Conservation (phyloP, 1,139 yeast genomes). For the Candida anutae region DNA sequence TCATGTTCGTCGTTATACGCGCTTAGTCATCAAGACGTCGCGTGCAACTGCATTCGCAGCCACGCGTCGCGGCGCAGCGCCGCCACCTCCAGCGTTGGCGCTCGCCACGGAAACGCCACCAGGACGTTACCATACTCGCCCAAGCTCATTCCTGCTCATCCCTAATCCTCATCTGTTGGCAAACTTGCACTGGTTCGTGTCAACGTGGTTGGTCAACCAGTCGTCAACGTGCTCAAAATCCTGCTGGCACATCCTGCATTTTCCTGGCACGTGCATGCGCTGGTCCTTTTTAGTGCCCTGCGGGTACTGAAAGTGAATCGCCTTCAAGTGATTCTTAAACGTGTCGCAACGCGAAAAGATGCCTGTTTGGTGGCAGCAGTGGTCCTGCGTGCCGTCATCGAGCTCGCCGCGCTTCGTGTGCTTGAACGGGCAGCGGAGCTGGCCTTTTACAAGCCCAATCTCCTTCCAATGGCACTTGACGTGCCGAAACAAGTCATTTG, state of each 20-base stretch:
- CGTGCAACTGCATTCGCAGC: too few relatives aligned
- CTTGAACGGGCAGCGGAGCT: conserved; percentile 40
- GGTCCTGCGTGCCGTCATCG: conserved; percentile 17
- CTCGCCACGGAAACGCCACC: too few relatives aligned
- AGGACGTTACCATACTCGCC: too few relatives aligned
- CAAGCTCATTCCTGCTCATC: too few relatives aligned
- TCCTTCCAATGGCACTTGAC: conserved; percentile 78
- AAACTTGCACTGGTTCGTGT: too few relatives aligned
- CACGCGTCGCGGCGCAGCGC: too few relatives aligned
- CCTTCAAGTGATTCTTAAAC: conserved; percentile 82
- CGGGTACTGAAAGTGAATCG: conserved; percentile 86
- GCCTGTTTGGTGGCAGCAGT: conserved; percentile 73
- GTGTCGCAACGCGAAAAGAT: conserved; percentile 86
- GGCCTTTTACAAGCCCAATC: conserved; percentile 44
- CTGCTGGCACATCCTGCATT: conserved; percentile 68
- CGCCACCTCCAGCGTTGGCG: too few relatives aligned
- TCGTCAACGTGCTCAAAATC: conserved; percentile 63
- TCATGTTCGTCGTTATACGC: too few relatives aligned
- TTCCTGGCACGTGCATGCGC: conserved; percentile 59
- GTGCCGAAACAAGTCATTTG: conserved; percentile 80
- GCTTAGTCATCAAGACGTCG: too few relatives aligned
- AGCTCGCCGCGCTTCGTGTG: conserved; percentile 9
- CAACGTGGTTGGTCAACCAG: conserved; percentile 74
- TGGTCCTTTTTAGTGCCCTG: conserved; percentile 77
- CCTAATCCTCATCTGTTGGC: too few relatives aligned